Evolutionary conservation across 371 early-diverging fungal species (phyloP), one percentile per base, ranked within the genome.

Genomic region (Rhizopus stolonifer): DNA sequence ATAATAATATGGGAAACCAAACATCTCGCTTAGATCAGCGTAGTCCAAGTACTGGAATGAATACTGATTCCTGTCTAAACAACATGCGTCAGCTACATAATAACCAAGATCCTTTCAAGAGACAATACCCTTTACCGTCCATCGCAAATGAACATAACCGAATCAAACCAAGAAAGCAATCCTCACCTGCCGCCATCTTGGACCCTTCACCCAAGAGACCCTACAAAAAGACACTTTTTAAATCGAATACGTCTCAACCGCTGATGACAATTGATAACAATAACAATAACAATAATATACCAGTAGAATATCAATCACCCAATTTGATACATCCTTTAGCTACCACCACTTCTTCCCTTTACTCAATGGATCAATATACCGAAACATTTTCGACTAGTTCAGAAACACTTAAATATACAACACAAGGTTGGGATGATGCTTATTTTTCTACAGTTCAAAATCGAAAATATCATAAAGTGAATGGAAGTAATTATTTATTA

Each of bases 71-170:
- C 25, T 57, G 63, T 31, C 46, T 60, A 17, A 47, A 65, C 22
- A 60, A 56, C 33, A 48, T 65, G 17, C 23, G 57, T 11, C 57
- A 58, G 29, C 56, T 55, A 52, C 54, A 61, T 22, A 52, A 22
- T 32, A 43, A 42, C 11, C 47, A 60, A 22, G 61, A 64, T 31
- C 60, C 57, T 14, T 67, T 60, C 33, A 55, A 52, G 32, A 60
- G 73, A 21, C 69, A 73, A 49, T 73, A 73, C 23, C 67, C 67
- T 9, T 50, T 73, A 46, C 73, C 72, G 10, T 47, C 58, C n/a
- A 49, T 67, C 25, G 39, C 59, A 13, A 54, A 57, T 13, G 56
- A 61, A 4, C 52, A 60, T 23, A 38, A 49, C 4, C 67, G 67
- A 9, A 62, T 73, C 49, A 73, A 73, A 34, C 39, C 65, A 17